Evolutionary conservation across 306 rosid genomes (phyloP), one percentile per base, ranked within the genome.

Genomic region (Macrotyloma uniflorum): DNA sequence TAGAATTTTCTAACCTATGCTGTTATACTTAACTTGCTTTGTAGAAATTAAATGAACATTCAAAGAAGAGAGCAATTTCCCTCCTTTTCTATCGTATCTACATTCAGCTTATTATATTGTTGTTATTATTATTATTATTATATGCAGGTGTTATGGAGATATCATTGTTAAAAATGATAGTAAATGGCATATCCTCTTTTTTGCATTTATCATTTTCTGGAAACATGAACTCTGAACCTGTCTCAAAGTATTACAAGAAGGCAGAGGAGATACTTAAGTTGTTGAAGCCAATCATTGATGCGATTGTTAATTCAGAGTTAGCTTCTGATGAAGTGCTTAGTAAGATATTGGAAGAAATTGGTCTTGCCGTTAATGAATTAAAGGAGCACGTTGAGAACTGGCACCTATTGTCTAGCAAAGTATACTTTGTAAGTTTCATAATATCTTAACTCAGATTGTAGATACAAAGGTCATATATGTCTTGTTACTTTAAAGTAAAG

Each of bases 91-190:
- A n/a, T 75, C 46, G 36, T 75, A 77, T 80, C 73, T 66, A 57
- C 72, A 65, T 80, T 9, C 66, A 23, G 3, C n/a, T 66, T 66
- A 38, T 66, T 40, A 12, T 20, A 4, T 4, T 66, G 11, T 22
- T 38, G 15, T 61, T 38, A n/a, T 76, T 51, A 62, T 63, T 7
- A 40, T 40, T 51, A 77, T 70, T 75, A 61, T 79, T 32, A 58
- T 58, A 83, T 76, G 79, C 96, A 96, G 98, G 97, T 84, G 82
- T 62, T 80, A 93, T 96, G 99, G 96, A 89, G 94, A 87, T 90
- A 86, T 87, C 98, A 26, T 65, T 89, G 79, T 84, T 96, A 59
- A 93, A 87, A 77, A 81, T 79, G 75, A 89, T 96, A 49, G 88
- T 87, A 35, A 80, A 86, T 74, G 89, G 82, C 59, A 87, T 93